phyloP scores from a whole-genome alignment of 805 yeast genomes.

The Yamadazyma akitaensis region DNA sequence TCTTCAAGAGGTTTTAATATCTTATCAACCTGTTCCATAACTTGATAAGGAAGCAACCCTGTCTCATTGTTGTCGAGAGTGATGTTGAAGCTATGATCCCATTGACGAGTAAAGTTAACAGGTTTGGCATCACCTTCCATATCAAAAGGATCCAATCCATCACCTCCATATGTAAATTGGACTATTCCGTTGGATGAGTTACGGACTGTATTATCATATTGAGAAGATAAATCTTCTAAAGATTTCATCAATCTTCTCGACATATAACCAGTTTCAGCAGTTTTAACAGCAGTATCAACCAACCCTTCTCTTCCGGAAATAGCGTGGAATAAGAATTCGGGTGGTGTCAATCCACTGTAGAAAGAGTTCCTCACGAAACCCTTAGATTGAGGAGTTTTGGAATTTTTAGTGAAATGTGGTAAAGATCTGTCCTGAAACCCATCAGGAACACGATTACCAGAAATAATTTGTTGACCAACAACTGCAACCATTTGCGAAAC shows the following conservation, averaged over 20 bases:
- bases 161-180: conserved; percentile 98
- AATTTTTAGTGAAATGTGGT: conserved; percentile 94
- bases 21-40: conserved; percentile 50
- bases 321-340: conserved; percentile 96
- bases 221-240: conserved; percentile 89
- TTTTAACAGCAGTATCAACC: conserved; percentile 98
- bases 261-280: conserved; percentile 99
- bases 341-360: conserved; percentile 90
- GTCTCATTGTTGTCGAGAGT: conserved; percentile 55
- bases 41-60: conserved; percentile 69
- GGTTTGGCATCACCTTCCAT: conserved; percentile 99
- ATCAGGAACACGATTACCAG: conserved; percentile 98
- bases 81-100: conserved; percentile 86
- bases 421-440: conserved; percentile 99
- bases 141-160: conserved; percentile 95
- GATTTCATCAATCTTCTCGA: conserved; percentile 98
- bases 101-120: conserved; percentile 86
- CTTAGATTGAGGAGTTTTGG: conserved; percentile 95
- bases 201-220: conserved; percentile 91
- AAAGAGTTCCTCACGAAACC: conserved; percentile 97
- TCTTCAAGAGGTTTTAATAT: conserved; percentile 61
- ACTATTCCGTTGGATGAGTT: conserved; percentile 95
- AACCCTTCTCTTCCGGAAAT: conserved; percentile 99
- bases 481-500: conserved; percentile 99
- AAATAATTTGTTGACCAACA: conserved; percentile 97